Evolutionary conservation across 805 yeast species (phyloP).

Genomic region (Hanseniaspora mollemarum): DNA sequence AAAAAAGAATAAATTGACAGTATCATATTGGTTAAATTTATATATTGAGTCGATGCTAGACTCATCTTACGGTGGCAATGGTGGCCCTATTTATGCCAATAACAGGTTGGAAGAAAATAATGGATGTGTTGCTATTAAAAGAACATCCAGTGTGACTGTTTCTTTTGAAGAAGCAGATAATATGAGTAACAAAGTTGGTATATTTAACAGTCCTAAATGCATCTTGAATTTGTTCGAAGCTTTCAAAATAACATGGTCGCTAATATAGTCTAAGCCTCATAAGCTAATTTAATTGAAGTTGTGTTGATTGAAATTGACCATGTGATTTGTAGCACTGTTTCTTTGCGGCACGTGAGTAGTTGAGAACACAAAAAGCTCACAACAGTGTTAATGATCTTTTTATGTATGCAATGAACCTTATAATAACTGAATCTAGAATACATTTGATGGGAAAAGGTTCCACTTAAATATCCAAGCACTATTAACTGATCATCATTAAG

Average conservation of each 20-base stretch:
- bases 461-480: too few relatives aligned
- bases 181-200: background rate
- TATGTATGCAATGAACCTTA: too few relatives aligned
- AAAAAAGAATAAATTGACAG: background rate
- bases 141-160: background rate
- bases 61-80: background rate
- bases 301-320: too few relatives aligned
- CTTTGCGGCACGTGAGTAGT: too few relatives aligned
- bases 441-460: too few relatives aligned
- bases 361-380: too few relatives aligned
- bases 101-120: background rate
- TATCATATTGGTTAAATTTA: slow-evolving; percentile 2
- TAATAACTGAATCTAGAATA: too few relatives aligned
- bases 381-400: too few relatives aligned
- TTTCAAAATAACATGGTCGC: background rate
- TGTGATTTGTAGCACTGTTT: too few relatives aligned
- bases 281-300: background rate
- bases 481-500: background rate
- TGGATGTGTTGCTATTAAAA: background rate
- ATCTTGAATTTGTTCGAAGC: background rate
- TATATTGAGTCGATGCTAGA: background rate
- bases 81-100: background rate
- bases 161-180: slow-evolving; percentile 1
- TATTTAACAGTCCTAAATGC: background rate
- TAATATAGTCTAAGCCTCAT: background rate